phyloP scores from a whole-genome alignment of 202 grass and related monocot genomes.

The Panicum virgatum region DNA sequence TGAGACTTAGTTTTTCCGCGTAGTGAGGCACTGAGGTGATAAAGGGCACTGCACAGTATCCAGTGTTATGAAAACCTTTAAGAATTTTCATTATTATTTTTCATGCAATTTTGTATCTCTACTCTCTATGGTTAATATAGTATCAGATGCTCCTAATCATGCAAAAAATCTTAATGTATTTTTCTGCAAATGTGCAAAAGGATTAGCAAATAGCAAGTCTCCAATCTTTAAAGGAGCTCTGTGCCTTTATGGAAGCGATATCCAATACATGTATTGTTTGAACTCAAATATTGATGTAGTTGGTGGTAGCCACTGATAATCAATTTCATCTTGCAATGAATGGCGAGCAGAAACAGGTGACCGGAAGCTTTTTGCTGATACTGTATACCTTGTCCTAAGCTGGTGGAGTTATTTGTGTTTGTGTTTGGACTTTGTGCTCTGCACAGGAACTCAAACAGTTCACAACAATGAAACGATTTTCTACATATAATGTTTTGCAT shows the following conservation, averaged over 20 bases:
- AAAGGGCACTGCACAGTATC: no score
- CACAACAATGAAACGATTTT: constrained; percentile 2
- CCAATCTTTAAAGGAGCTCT: neutral
- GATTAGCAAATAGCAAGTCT: neutral
- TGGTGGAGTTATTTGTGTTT: neutral
- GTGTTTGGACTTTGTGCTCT: constrained; percentile 3
- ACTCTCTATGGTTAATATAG: no score
- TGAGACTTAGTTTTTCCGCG: neutral
- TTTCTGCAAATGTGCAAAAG: neutral
- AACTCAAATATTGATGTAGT: constrained; percentile 5
- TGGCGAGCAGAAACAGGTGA: constrained; percentile 23
- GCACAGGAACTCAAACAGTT: neutral
- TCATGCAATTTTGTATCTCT: no score
- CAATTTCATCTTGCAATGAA: constrained; percentile 9
- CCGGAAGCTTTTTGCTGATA: neutral
- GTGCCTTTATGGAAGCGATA: neutral
- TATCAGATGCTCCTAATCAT: no score
- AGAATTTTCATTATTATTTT: no score
- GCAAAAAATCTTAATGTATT: neutral
- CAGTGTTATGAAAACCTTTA: no score
- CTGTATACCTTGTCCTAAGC: constrained; percentile 6
- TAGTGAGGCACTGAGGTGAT: neutral
- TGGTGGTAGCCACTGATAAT: constrained; percentile 5
- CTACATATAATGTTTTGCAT: neutral
- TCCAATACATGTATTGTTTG: constrained; percentile 26